These are phyloP conservation scores for Neotropicomus parvogracilis DNA, from an alignment of 1,284 basidiomycete species.

Conservation along the genomic window DNA sequence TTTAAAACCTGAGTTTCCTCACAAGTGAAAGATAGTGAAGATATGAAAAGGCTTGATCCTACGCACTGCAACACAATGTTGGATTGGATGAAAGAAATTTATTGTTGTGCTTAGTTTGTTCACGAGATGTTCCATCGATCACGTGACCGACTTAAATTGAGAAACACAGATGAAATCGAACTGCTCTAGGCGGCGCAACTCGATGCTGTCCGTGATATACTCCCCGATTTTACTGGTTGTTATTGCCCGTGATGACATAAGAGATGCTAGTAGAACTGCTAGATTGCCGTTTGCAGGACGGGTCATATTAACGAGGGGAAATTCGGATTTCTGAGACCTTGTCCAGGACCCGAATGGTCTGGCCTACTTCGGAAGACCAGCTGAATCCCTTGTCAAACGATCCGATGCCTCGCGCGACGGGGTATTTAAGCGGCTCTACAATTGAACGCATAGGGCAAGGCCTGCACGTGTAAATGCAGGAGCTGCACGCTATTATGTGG, in stretches of 20 bases:
- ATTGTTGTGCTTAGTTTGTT: too few species aligned
- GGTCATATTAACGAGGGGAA: constrained; percentile 45
- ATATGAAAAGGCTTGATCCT: background rate
- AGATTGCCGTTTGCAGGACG: background rate
- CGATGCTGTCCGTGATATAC: too few species aligned
- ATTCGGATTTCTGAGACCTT: constrained; percentile 50
- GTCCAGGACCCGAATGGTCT: constrained; percentile 61
- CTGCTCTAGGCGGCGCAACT: too few species aligned
- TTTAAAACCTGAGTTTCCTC: background rate
- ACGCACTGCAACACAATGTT: too few species aligned
- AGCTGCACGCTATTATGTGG: constrained; percentile 80
- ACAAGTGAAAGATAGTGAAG: background rate
- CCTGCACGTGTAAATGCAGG: constrained; percentile 77
- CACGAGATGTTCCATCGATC: too few species aligned
- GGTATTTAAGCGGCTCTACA: constrained; percentile 54
- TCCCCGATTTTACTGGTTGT: too few species aligned
- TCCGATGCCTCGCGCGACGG: constrained; percentile 40
- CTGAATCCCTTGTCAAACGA: constrained; percentile 61
- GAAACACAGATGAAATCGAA: too few species aligned
- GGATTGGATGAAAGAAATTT: too few species aligned
- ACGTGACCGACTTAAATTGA: too few species aligned
- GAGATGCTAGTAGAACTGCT: too few species aligned
- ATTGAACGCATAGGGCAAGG: constrained; percentile 59
- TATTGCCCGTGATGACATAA: too few species aligned
- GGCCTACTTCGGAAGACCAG: constrained; percentile 73